Evolutionary conservation across 495 filamentous ascomycete genomes (phyloP).

Genomic region (Penicillium egyptiacum): DNA sequence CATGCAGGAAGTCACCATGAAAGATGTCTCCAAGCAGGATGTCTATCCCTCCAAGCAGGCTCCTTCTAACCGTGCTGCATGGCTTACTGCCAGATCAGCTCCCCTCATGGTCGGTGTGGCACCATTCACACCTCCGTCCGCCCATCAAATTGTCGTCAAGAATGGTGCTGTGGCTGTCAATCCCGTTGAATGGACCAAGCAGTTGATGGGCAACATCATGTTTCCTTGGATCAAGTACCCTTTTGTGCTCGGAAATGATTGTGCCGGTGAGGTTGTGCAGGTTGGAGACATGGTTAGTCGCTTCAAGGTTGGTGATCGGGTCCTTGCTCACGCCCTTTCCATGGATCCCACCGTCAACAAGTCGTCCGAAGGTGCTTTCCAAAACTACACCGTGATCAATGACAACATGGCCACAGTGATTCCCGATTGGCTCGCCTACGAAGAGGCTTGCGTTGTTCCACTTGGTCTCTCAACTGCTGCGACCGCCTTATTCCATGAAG

Average conservation of each 20-base stretch:
- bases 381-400: conserved; percentile 40
- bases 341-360: conserved; percentile 8
- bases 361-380: conserved; percentile 26
- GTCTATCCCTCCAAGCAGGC: not conserved
- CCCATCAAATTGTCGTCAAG: conserved; percentile 38
- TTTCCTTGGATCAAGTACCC: conserved; percentile 43
- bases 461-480: conserved; percentile 53
- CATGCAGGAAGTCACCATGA: too few species aligned
- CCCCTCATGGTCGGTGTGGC: conserved; percentile 1
- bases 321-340: conserved; percentile 12
- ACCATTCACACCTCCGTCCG: conserved; percentile 1
- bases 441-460: conserved; percentile 46
- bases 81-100: not conserved
- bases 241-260: conserved; percentile 53
- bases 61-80: conserved; percentile 11
- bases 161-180: conserved; percentile 49
- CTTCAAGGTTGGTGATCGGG: conserved; percentile 26
- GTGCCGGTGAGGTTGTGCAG: conserved; percentile 53
- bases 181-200: conserved; percentile 49
- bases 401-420: conserved; percentile 22
- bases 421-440: conserved; percentile 32
- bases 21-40: too few species aligned
- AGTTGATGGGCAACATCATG: conserved; percentile 26
- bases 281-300: conserved; percentile 40
- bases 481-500: conserved; percentile 49